phyloP scores from a whole-genome alignment of 106 monocot genomes.

The Dendrobium huoshanense region DNA sequence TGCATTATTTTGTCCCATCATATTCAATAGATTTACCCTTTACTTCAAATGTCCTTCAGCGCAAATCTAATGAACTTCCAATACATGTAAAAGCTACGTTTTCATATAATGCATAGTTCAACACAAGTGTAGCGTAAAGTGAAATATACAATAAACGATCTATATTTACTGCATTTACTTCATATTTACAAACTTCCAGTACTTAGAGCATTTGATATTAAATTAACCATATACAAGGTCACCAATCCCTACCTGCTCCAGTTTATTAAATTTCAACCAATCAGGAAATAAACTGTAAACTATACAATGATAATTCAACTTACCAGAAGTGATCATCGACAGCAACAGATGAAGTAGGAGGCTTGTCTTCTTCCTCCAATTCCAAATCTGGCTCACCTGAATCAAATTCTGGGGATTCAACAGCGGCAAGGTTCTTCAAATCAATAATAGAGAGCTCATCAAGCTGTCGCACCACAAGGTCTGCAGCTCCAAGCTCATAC shows the following conservation, averaged over 20 bases:
- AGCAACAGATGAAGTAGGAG: conserved; percentile 37
- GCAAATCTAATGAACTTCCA: not conserved
- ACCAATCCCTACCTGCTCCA: not conserved
- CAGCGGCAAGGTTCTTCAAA: conserved; percentile 76
- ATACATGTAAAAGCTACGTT: not conserved
- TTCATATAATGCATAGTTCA: not conserved
- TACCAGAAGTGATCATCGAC: conserved; percentile 65
- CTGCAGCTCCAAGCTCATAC: conserved; percentile 83
- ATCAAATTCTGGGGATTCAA: conserved; percentile 67
- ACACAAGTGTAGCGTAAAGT: not conserved
- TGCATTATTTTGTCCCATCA: no score
- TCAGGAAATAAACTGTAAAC: conserved; percentile 13
- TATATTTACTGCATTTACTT: not conserved
- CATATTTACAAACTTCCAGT: conserved; percentile 8
- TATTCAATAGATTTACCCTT: no score
- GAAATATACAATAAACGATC: not conserved
- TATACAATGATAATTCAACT: conserved; percentile 5
- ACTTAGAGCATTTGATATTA: not conserved
- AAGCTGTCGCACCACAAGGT: conserved; percentile 64
- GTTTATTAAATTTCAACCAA: not conserved
- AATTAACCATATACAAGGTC: not conserved
- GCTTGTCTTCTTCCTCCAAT: conserved; percentile 35
- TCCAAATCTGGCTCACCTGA: conserved; percentile 54
- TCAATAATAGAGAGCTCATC: conserved; percentile 78
- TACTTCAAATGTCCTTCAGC: not conserved